Conservation (phyloP, 2,329 filamentous ascomycete species). For the Chaetoscypha palmicola region DNA sequence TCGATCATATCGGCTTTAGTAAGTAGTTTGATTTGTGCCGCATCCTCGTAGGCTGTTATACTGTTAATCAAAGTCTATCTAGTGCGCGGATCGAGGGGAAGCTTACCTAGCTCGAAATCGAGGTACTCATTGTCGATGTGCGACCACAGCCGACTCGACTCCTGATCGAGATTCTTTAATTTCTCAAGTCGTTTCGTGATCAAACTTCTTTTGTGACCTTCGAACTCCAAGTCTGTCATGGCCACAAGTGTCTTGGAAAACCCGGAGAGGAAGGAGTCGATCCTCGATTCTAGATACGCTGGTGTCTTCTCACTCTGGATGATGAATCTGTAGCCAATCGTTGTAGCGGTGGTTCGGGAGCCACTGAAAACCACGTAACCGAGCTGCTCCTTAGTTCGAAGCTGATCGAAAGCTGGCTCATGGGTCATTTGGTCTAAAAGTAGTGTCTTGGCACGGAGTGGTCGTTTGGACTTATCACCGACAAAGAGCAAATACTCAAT, state of each 20-base stretch:
- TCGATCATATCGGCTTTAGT: constrained; percentile 73
- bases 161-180: constrained; percentile 82
- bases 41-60: constrained; percentile 49
- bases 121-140: constrained; percentile 82
- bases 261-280: constrained; percentile 71
- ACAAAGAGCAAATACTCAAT: constrained; percentile 72
- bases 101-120: constrained; percentile 77
- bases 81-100: too few relatives aligned
- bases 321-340: constrained; percentile 78
- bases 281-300: constrained; percentile 76
- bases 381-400: constrained; percentile 94
- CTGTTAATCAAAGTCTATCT: constrained; percentile 5
- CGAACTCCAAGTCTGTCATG: constrained; percentile 80
- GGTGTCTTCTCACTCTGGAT: constrained; percentile 88
- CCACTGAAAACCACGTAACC: constrained; percentile 94
- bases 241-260: constrained; percentile 60
- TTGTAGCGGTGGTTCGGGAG: constrained; percentile 62
- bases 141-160: constrained; percentile 74
- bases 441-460: constrained; percentile 66
- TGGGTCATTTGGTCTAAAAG: constrained; percentile 85
- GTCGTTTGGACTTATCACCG: constrained; percentile 61
- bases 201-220: constrained; percentile 82
- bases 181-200: constrained; percentile 85
- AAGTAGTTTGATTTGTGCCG: constrained; percentile 62
- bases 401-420: constrained; percentile 88